A percentile compares a stretch with the other conserved stretches of the same genome.
phyloP scores from a whole-genome alignment of 805 yeast species.

The Teunomyces cretensis region DNA sequence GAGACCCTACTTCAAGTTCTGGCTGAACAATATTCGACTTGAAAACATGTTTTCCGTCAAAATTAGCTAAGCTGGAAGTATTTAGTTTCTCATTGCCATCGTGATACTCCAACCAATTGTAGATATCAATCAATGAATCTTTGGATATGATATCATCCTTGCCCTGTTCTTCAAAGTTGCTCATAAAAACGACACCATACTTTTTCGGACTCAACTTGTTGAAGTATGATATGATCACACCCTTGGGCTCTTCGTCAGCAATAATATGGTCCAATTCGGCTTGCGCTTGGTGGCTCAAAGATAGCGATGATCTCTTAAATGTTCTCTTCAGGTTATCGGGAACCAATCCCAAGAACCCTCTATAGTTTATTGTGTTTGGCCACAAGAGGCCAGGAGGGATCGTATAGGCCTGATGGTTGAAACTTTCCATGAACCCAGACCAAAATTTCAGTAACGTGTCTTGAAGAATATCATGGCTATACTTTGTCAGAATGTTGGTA shows the following conservation, averaged over 20 bases:
- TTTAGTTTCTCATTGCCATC: conserved; percentile 27
- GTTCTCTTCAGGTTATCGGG: conserved; percentile 11
- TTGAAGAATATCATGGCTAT: conserved; percentile 16
- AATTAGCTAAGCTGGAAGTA: conserved; percentile 13
- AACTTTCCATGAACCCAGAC: conserved; percentile 26
- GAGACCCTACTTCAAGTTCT: conserved; percentile 7
- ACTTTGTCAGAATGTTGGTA: conserved; percentile 12
- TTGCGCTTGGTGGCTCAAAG: conserved; percentile 12
- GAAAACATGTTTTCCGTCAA: conserved; percentile 3
- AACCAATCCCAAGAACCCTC: conserved; percentile 36
- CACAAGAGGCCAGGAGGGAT: conserved; percentile 27
- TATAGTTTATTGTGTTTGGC: conserved; percentile 35
- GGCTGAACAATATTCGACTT: conserved; percentile 8
- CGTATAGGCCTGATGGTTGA: conserved; percentile 21
- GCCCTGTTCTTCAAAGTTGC: conserved; percentile 7
- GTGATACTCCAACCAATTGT: conserved; percentile 33
- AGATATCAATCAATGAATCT: conserved; percentile 20
- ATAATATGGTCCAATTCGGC: conserved; percentile 21
- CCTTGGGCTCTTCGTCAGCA: conserved; percentile 10
- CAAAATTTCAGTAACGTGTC: conserved; percentile 24
- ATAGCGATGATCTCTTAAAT: conserved; percentile 30
- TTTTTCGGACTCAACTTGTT: conserved; percentile 26
- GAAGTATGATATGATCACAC: conserved; percentile 29
- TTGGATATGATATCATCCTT: conserved; percentile 8
- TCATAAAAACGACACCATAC: conserved; percentile 29